Evolutionary conservation across 2,329 filamentous ascomycete species (phyloP).

Genomic region (Epichloe hybrida): DNA sequence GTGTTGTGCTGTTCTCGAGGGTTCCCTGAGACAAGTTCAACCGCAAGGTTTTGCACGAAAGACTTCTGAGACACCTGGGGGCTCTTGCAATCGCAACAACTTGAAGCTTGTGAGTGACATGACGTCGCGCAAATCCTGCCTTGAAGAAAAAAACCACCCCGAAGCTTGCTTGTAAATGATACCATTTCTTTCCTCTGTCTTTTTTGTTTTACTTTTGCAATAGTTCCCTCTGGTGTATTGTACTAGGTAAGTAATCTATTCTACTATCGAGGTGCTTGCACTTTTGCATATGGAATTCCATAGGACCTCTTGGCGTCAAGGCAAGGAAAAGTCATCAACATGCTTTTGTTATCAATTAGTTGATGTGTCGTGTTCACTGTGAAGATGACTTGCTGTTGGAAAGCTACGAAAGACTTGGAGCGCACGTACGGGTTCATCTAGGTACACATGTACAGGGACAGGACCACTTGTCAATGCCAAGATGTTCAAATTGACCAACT

Average conservation of each 20-base stretch:
- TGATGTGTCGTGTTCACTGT: neutral
- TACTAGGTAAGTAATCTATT: constrained; percentile 6
- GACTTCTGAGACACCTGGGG: constrained; percentile 22
- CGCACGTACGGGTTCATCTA: too few species aligned
- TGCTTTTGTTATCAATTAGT: neutral
- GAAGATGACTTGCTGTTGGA: too few species aligned
- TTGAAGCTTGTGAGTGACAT: constrained; percentile 11
- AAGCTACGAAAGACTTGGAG: too few species aligned
- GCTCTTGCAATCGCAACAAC: constrained; percentile 11
- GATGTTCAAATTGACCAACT: neutral
- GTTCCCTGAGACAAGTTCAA: neutral
- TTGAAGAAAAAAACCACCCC: neutral
- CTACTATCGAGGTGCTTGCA: neutral
- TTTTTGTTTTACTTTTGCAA: constrained; percentile 7
- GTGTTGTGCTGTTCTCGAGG: neutral
- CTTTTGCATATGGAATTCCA: neutral
- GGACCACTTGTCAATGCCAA: too few species aligned
- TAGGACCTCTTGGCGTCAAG: constrained; percentile 2
- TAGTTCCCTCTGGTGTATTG: neutral
- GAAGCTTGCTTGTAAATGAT: neutral
- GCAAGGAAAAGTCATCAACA: constrained; percentile 4
- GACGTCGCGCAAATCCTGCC: constrained; percentile 2
- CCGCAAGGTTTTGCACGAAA: constrained; percentile 4
- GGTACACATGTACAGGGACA: too few species aligned
- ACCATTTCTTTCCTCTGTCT: neutral